Evolutionary conservation across 2,329 filamentous ascomycete species (phyloP).

Genomic region (Emericellopsis atlantica): DNA sequence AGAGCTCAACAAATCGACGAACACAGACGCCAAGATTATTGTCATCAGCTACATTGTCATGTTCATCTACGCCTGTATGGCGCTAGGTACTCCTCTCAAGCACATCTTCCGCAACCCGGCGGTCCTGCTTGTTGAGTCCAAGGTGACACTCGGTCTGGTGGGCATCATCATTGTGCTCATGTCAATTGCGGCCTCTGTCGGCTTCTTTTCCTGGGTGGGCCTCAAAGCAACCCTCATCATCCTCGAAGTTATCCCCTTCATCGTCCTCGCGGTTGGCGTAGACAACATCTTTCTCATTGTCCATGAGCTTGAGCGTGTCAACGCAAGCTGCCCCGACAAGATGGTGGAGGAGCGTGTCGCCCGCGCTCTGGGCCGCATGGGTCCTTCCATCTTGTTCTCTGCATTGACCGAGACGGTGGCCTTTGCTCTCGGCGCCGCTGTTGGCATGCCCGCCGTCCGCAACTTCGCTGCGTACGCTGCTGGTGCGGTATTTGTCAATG

Average conservation of each 20-base stretch:
- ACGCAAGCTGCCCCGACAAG: constrained; percentile 80
- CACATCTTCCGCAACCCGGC: constrained; percentile 74
- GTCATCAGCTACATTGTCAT: constrained; percentile 96
- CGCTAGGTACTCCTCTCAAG: constrained; percentile 72
- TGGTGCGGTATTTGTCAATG: constrained; percentile 93
- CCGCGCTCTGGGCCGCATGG: constrained; percentile 86
- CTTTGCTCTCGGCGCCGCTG: constrained; percentile 84
- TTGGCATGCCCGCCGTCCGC: constrained; percentile 93
- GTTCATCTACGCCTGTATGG: constrained; percentile 93
- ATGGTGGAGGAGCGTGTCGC: constrained; percentile 77
- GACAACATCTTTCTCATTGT: constrained; percentile 99
- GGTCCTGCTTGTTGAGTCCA: constrained; percentile 82
- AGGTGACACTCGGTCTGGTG: constrained; percentile 88
- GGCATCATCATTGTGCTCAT: constrained; percentile 94
- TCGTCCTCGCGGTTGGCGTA: constrained; percentile 90
- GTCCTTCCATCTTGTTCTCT: constrained; percentile 89
- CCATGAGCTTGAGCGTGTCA: constrained; percentile 93
- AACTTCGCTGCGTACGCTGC: constrained; percentile 97
- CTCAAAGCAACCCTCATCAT: constrained; percentile 96
- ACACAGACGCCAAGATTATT: constrained; percentile 95
- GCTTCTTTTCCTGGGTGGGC: constrained; percentile 81
- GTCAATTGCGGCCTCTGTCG: constrained; percentile 93
- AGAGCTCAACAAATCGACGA: constrained; percentile 94
- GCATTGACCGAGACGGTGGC: constrained; percentile 90
- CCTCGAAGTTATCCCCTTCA: constrained; percentile 94